These are phyloP conservation scores for Alloteropsis angusta DNA, from an alignment of 202 grass and related monocot genomes.

Conservation along the genomic window DNA sequence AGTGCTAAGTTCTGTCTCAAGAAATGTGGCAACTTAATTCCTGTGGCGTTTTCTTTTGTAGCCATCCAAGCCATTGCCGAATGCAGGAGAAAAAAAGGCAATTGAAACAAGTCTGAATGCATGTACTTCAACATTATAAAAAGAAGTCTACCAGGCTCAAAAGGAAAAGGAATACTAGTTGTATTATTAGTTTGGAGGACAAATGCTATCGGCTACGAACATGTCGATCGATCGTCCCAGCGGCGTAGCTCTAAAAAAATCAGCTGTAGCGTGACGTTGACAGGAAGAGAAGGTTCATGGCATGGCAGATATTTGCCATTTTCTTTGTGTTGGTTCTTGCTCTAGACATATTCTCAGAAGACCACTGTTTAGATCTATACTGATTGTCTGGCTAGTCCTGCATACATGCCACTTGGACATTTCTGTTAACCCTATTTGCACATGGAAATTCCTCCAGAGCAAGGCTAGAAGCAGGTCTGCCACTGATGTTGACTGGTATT, in stretches of 20 bases:
- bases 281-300: neutral
- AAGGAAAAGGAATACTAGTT: too few species aligned
- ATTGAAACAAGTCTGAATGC: too few species aligned
- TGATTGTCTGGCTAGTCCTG: neutral
- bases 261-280: constrained; percentile 1
- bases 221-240: neutral
- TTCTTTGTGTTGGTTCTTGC: constrained; percentile 6
- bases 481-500: too few species aligned
- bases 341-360: neutral
- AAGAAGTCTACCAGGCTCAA: too few species aligned
- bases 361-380: neutral
- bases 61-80: too few species aligned
- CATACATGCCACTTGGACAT: neutral
- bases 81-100: too few species aligned
- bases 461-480: too few species aligned
- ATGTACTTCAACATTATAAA: too few species aligned
- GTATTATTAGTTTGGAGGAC: neutral
- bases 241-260: neutral
- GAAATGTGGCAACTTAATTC: too few species aligned
- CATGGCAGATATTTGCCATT: constrained; percentile 22
- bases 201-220: neutral
- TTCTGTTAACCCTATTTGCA: too few species aligned
- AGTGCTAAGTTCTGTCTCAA: neutral
- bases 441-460: too few species aligned
- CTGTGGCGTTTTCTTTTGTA: too few species aligned